A percentile compares a stretch with the other conserved stretches of the same genome.
phyloP scores from a whole-genome alignment of 2,329 filamentous ascomycete species.

The Venturia carpophila region DNA sequence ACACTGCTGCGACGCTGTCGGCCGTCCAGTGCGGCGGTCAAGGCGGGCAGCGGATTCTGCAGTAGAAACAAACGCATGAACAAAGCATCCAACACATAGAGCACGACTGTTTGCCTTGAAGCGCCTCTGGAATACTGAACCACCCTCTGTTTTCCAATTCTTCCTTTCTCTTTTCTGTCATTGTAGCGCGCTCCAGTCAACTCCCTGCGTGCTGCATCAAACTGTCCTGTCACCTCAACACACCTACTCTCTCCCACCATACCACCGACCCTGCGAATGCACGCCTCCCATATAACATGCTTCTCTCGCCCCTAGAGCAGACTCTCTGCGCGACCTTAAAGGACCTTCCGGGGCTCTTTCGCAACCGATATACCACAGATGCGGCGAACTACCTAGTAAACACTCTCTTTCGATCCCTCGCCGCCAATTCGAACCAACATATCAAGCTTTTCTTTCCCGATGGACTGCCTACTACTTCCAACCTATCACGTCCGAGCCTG shows the following conservation, averaged over 20 bases:
- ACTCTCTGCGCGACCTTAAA: conserved; percentile 19
- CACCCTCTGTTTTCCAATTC: too few relatives aligned
- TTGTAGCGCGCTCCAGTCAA: not conserved
- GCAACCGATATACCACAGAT: conserved; percentile 65
- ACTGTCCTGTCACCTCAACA: not conserved
- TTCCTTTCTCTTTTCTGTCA: too few relatives aligned
- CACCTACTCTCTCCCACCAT: not conserved
- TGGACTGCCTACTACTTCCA: conserved; percentile 51
- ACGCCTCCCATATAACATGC: not conserved
- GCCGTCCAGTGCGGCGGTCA: conserved; percentile 38
- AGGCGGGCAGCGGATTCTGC: conserved; percentile 21
- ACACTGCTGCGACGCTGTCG: conserved; percentile 28
- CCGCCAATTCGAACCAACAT: conserved; percentile 64
- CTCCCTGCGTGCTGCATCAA: not conserved
- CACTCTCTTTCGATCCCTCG: conserved; percentile 80
- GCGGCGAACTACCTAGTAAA: conserved; percentile 66
- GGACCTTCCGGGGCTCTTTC: conserved; percentile 57
- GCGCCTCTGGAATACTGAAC: too few relatives aligned
- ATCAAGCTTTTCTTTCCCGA: conserved; percentile 75
- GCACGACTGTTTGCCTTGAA: too few relatives aligned
- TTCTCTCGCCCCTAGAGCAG: conserved; percentile 1
- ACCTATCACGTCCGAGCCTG: conserved; percentile 58
- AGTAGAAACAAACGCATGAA: not conserved
- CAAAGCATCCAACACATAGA: too few relatives aligned
- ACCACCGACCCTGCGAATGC: not conserved